Evolutionary conservation across 139 green algal genomes (phyloP).

Genomic region (Coccomyxa sp.): DNA sequence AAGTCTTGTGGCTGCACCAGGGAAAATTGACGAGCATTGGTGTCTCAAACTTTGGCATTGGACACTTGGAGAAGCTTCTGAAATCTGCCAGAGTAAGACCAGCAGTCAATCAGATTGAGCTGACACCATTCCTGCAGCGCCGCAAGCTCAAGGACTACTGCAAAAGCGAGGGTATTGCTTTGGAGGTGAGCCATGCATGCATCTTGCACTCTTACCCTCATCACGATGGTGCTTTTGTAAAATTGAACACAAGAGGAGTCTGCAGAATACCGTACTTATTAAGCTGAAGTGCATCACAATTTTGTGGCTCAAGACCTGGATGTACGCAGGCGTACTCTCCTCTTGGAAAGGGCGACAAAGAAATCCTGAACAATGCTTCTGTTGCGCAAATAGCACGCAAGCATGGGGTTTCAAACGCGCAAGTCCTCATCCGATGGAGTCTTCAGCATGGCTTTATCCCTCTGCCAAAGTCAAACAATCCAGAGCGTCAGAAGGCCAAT

Average conservation of each 20-base stretch:
- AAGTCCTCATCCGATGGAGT: slow-evolving; percentile 35
- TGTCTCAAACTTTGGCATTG: slow-evolving; percentile 59
- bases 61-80: slow-evolving; percentile 59
- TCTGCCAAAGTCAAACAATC: slow-evolving; percentile 57
- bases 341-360: slow-evolving; percentile 8
- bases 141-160: slow-evolving; percentile 41
- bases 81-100: slow-evolving; percentile 32
- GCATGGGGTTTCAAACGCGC: not conserved
- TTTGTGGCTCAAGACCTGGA: not conserved
- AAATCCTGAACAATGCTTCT: slow-evolving; percentile 11
- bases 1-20: not conserved
- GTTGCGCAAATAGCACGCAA: not conserved
- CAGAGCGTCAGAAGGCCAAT: slow-evolving; percentile 41
- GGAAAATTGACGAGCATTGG: slow-evolving; percentile 53
- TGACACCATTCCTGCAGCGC: slow-evolving; percentile 49
- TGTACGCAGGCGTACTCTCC: slow-evolving; percentile 16
- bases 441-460: slow-evolving; percentile 63
- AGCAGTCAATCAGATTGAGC: slow-evolving; percentile 71
- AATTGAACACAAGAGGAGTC: not conserved
- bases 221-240: not conserved
- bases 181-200: slow-evolving; percentile 37
- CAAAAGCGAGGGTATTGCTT: slow-evolving; percentile 28
- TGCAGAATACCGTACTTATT: not conserved
- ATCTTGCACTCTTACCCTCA: not conserved
- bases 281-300: not conserved